A percentile compares a stretch with the other conserved stretches of the same genome.
These are phyloP conservation scores for Aspergillus ibericus DNA, from an alignment of 2,329 filamentous ascomycete species.

Conservation along the genomic window DNA sequence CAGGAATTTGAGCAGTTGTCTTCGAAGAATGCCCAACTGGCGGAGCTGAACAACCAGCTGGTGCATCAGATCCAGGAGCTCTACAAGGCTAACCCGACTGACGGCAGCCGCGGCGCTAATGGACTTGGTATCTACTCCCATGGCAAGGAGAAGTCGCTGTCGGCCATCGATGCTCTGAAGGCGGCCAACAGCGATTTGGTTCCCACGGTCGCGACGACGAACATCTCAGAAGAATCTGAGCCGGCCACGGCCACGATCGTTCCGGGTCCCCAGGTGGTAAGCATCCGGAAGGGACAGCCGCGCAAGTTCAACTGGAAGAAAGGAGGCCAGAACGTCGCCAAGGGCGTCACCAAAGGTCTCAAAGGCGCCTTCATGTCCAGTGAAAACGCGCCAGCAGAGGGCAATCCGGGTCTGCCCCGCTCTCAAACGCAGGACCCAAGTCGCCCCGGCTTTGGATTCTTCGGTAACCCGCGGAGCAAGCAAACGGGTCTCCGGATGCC, in stretches of 20 bases:
- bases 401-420: conserved; percentile 32
- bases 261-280: conserved; percentile 86
- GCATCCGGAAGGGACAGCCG: conserved; percentile 87
- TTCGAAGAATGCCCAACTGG: conserved; percentile 88
- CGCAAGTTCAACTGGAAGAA: conserved; percentile 99
- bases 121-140: conserved; percentile 65
- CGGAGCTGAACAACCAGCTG: conserved; percentile 92
- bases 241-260: conserved; percentile 57
- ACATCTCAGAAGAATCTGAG: conserved; percentile 65
- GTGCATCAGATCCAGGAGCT: conserved; percentile 91
- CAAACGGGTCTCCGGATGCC: conserved; percentile 42
- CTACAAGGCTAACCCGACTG: conserved; percentile 69
- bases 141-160: conserved; percentile 52
- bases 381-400: conserved; percentile 50
- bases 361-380: conserved; percentile 83
- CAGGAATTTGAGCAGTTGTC: conserved; percentile 95
- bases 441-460: conserved; percentile 70
- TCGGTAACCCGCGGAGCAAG: conserved; percentile 53
- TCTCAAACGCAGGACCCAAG: conserved; percentile 45
- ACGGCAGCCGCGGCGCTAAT: conserved; percentile 37
- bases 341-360: conserved; percentile 90
- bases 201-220: conserved; percentile 57
- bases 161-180: conserved; percentile 47
- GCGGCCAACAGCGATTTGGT: conserved; percentile 52
- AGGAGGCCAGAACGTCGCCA: conserved; percentile 87